Percentiles rank a stretch among this genome's conserved stretches.
Conservation (phyloP, 1,284 basidiomycete genomes). For the Malassezia equina region DNA sequence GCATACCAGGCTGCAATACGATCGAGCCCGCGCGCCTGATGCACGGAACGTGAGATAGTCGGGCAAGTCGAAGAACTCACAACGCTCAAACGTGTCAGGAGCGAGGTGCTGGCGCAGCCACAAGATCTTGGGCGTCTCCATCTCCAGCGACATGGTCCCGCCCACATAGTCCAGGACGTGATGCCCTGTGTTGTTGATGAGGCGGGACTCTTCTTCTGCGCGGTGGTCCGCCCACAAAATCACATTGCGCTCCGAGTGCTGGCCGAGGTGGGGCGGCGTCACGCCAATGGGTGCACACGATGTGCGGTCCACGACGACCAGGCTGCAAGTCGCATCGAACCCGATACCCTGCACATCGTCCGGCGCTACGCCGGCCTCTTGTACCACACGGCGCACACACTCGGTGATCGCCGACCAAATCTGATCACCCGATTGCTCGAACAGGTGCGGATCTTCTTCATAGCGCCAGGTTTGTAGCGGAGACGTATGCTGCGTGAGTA, state of each 20-base stretch:
- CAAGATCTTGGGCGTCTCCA: conserved; percentile 67
- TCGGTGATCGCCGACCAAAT: conserved; percentile 70
- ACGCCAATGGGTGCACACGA: conserved; percentile 67
- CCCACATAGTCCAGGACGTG: conserved; percentile 89
- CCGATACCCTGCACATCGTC: conserved; percentile 73
- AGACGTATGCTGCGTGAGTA: conserved; percentile 67
- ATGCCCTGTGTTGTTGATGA: conserved; percentile 76
- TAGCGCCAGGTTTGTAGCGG: conserved; percentile 76
- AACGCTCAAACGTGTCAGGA: conserved; percentile 62
- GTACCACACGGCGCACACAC: conserved; percentile 63
- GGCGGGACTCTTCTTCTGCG: conserved; percentile 77
- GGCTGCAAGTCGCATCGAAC: conserved; percentile 92
- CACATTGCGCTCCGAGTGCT: conserved; percentile 25
- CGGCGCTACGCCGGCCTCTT: conserved; percentile 58
- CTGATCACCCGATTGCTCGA: conserved; percentile 66
- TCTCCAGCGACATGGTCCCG: conserved; percentile 68
- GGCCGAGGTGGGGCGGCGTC: conserved; percentile 56
- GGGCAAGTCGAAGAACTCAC: conserved; percentile 92
- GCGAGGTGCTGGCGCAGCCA: conserved; percentile 90
- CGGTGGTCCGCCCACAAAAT: conserved; percentile 62
- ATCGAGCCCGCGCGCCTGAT: conserved; percentile 67
- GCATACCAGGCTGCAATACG: conserved; percentile 86
- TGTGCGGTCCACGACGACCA: conserved; percentile 65
- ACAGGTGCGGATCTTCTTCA: conserved; percentile 74
- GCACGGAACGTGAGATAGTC: conserved; percentile 92